Evolutionary conservation across 257 asterid species (phyloP).

Genomic region (Gardenia jasminoides): DNA sequence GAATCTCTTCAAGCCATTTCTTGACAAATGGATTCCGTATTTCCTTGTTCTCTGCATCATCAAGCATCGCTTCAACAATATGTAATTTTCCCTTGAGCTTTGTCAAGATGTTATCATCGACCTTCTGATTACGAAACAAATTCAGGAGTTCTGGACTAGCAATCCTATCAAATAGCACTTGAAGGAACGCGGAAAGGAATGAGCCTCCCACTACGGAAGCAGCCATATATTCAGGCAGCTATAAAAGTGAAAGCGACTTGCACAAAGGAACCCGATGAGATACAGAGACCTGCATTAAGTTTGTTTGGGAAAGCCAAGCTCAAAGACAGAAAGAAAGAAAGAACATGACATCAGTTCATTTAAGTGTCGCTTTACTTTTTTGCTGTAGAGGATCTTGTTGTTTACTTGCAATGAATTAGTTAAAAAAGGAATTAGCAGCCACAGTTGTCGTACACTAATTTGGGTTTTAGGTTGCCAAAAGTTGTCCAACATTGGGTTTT

Average conservation of each 20-base stretch:
- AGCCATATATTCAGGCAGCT: background rate
- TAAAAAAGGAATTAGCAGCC: too few relatives aligned
- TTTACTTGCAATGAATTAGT: too few relatives aligned
- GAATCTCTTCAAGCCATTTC: constrained; percentile 18
- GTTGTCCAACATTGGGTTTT: too few relatives aligned
- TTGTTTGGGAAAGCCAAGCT: too few relatives aligned
- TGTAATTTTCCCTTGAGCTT: background rate
- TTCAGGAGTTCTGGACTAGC: background rate
- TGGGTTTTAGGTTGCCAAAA: too few relatives aligned
- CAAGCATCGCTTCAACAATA: constrained; percentile 13
- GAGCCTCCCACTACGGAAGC: background rate
- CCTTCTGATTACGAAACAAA: background rate
- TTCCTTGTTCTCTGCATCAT: constrained; percentile 27
- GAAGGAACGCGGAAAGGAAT: background rate
- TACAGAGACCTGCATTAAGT: too few relatives aligned
- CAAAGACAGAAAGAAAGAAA: too few relatives aligned
- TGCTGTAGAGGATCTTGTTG: too few relatives aligned
- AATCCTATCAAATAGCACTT: constrained; percentile 16
- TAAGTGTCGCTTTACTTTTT: too few relatives aligned
- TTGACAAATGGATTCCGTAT: background rate
- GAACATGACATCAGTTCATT: too few relatives aligned
- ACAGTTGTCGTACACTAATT: too few relatives aligned
- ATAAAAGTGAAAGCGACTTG: background rate
- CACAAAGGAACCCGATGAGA: background rate
- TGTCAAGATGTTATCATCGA: background rate